Base-by-base conservation (phyloP, 164 flowering plant genomes). In the Platanus orientalis region DNA sequence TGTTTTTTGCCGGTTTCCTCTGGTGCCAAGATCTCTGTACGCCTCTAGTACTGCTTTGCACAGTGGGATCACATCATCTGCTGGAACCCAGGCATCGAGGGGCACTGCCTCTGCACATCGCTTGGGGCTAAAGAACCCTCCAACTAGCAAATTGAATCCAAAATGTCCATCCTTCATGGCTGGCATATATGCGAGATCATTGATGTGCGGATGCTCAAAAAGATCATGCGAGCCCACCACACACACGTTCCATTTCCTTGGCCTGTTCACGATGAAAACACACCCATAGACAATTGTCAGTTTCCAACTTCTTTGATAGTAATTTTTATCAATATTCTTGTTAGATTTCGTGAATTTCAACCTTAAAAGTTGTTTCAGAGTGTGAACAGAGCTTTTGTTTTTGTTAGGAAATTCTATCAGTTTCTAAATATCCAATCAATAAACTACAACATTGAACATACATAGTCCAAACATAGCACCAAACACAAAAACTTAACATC, bases 171-270 rank as follows among this genome's bases (percentile, higher is more conserved):
- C 69, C 63, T 90, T 89, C 3, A 56, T 78, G 19, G 98, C 98
- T 14, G 98, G 98, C 85, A 94, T 87, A 85, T 90, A 94, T 0
- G 97, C 98, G 21, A 94, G 93, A 64, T 94, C 98, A 73, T 94
- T 94, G 61, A 94, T 90, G 76, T 94, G 98, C 16, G 98, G 98
- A 72, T 94, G 98, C 80, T 94, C 96, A 61, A 69, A 94, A 0
- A 94, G 95, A 79, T 93, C 98, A 74, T 89, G 97, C 13, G 98
- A 74, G 0, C 97, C 98, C 58, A 94, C 81, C 21, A 94, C 95
- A 60, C 95, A 89, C 49, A 85, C 95, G 73, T 94, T 94, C 98
- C 98, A 94, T 71, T 94, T 90, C 79, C 98, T 80, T 17, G 98
- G 96, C 87, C 97, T 93, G 79, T 60, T 68, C 60, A 60, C 34